Base-by-base conservation (phyloP, 768 basidiomycete genomes). In the Atractiella rhizophila region DNA sequence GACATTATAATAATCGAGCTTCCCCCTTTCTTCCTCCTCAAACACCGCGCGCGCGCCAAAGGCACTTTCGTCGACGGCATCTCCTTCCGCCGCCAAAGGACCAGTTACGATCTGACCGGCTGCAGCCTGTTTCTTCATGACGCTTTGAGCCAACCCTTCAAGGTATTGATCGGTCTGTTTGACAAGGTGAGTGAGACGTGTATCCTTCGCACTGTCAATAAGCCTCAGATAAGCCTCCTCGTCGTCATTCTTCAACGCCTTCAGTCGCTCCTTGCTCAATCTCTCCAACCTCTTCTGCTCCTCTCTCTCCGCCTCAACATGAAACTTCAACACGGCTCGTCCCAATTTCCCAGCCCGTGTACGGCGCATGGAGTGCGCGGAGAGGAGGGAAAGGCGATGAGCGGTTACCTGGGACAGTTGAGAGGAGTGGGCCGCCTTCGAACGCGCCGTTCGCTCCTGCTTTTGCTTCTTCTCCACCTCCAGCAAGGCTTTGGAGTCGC, bases 161-260 rank as follows among this genome's bases (percentile, higher is more conserved):
- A 98, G 73, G 62, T 83, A 98, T 0, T 73, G 53, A 53, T 98
- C 88, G 8, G 91, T 98, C 62, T 96, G 88, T 33, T 76, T 67
- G 42, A 98, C 65, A 21, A 96, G 65, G 60, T 96, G 91, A 0
- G 86, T 91, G 61, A 98, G 94, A 60, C 91, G 77, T 9, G 88
- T 94, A 54, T 98, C 91, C 59, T 98, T 98, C 43, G 88, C 88
- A 15, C 86, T 91, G 59, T 96, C 91, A 54, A 98, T 81, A 53
- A 98, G 76, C 57, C 85, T 85, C 71, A 94, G 76, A 60, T 98
- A 98, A n/a, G 82, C 86, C 61, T 94, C 91, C 64, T 98, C 91
- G 63, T 98, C 88, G 56, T 96, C 86, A 23, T 78, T 78, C 62
- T 88, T 85, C 51, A 96, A 72, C 7, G 88, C 91, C 63, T 80